Conservation (phyloP, 2,329 filamentous ascomycete species). For the Botrytis paeoniae region DNA sequence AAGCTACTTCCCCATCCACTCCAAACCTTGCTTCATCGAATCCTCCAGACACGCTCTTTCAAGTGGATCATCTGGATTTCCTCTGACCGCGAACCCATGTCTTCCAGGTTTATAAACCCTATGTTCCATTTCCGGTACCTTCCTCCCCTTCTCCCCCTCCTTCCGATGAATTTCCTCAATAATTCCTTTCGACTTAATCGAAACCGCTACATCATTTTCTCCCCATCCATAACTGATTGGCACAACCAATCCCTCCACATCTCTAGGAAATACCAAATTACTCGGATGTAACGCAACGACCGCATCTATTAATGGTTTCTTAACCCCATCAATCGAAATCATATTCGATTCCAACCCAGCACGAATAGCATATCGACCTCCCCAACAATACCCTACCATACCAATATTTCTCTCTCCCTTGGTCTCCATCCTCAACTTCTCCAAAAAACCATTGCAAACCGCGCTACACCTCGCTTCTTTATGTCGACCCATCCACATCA, state of each 20-base stretch:
- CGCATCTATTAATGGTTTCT: neutral
- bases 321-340: conserved; percentile 39
- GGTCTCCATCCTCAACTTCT: neutral
- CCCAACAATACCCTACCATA: conserved; percentile 42
- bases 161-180: conserved; percentile 1
- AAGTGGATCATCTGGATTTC: conserved; percentile 40
- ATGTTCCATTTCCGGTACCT: conserved; percentile 37
- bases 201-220: conserved; percentile 34
- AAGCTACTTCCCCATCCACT: conserved; percentile 22
- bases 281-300: conserved; percentile 35
- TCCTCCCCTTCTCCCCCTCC: conserved; percentile 34
- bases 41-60: conserved; percentile 40
- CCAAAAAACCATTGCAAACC: conserved; percentile 33
- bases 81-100: conserved; percentile 41
- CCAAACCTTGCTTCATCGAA: conserved; percentile 35
- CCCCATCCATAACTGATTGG: conserved; percentile 39
- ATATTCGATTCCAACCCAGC: conserved; percentile 36
- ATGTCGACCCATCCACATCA: conserved; percentile 40
- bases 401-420: conserved; percentile 36
- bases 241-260: conserved; percentile 37
- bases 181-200: conserved; percentile 27
- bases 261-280: conserved; percentile 38
- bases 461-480: conserved; percentile 37
- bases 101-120: conserved; percentile 38
- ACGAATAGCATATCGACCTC: conserved; percentile 39